Base-by-base conservation (phyloP, 2,329 filamentous ascomycete species). In the Penicillium sp. region DNA sequence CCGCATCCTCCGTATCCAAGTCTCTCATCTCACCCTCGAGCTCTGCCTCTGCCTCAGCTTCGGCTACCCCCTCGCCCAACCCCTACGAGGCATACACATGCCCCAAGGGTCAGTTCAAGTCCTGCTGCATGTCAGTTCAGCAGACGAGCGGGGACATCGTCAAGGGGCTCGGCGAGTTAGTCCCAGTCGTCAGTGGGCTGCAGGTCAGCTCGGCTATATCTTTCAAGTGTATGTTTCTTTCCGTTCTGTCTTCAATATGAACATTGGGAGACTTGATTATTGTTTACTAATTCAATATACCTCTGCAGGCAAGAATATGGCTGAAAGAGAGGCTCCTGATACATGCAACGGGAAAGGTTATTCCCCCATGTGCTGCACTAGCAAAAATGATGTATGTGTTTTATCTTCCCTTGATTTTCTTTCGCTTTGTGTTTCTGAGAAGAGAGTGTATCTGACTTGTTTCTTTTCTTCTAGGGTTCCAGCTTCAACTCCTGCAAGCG, bases 331-430 rank as follows among this genome's bases (percentile, higher is more conserved):
- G 3, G 48, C 55, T 0, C 66, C 68, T 17, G 33, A 54, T 12
- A n/a, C 59, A 6, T 72, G 70, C 53, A 9, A 48, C 2, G 50
- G 29, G 12, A 17, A 60, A 9, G 61, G 59, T 25, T 62, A 62
- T 33, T 43, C 49, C 6, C 62, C 70, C 2, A 70, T 72, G 70
- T 72, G 69, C 45, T 72, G 70, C 60, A 35, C 52, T 19, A 53
- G 41, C 12, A 21, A 43, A 0, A 17, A n/a, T 2, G 35, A 27
- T 9, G 66, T 67, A 61, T 29, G 58, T 60, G n/a, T 2, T 39
- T 13, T 3, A 3, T 21, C n/a, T 21, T 31, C 12, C 3, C 1
- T n/a, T 23, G 13, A 8, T 27, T 36, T 21, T 19, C 0, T 2
- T 23, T 48, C 13, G 2, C 17, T 29, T 6, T 17, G 6, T n/a